These are phyloP conservation scores for Lecanoromycetidae sp. DNA, from an alignment of 2,329 filamentous ascomycete genomes.

Conservation along the genomic window DNA sequence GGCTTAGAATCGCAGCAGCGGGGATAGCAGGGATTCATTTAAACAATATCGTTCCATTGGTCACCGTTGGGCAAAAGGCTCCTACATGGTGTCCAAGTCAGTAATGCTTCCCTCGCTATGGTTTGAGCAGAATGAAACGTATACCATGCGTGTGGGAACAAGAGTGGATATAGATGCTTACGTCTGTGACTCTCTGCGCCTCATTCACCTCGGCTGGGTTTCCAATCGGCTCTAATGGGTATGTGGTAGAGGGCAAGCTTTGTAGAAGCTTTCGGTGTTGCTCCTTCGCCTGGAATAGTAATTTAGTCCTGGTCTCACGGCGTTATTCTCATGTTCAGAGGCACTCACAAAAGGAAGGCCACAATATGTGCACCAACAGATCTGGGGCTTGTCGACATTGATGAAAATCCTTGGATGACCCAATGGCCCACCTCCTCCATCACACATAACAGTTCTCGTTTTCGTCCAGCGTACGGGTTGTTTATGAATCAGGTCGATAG, in stretches of 20 bases:
- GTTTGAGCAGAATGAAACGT: too few species aligned
- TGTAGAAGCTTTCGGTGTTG: conserved; percentile 76
- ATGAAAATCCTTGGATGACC: conserved; percentile 94
- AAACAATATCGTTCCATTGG: too few species aligned
- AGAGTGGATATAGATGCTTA: neutral
- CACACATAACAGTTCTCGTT: conserved; percentile 68
- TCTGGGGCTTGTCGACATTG: conserved; percentile 95
- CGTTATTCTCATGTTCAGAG: neutral
- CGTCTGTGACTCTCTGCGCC: conserved; percentile 46
- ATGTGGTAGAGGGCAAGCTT: conserved; percentile 66
- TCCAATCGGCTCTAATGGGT: conserved; percentile 58
- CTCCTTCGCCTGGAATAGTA: conserved; percentile 60
- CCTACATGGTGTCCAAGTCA: too few species aligned
- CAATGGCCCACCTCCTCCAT: conserved; percentile 79
- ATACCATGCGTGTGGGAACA: neutral
- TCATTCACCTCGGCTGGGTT: conserved; percentile 48
- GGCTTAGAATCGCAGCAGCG: too few species aligned
- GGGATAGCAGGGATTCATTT: too few species aligned
- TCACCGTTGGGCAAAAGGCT: conserved; percentile 1
- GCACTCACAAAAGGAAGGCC: conserved; percentile 75
- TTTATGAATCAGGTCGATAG: conserved; percentile 92
- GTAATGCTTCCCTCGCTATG: too few species aligned
- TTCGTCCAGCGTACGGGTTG: conserved; percentile 90
- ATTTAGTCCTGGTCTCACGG: neutral
- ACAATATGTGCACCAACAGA: conserved; percentile 82